These are phyloP conservation scores for Tulasnella sp. DNA, from an alignment of 768 basidiomycete species.

Conservation along the genomic window DNA sequence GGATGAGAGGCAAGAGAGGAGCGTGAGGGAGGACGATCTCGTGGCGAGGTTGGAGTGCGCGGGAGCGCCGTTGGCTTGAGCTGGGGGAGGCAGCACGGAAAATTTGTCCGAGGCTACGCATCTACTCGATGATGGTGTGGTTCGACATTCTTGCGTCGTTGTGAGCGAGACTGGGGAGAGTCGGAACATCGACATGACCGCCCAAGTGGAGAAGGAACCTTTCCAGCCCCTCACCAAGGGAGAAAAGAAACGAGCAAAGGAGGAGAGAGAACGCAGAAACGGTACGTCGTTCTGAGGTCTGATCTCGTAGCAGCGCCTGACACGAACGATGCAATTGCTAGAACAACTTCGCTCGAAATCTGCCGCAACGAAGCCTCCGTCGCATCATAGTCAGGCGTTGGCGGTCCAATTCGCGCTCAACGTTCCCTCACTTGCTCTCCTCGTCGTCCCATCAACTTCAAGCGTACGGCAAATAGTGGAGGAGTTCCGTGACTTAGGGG, in stretches of 20 bases:
- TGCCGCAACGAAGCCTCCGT: background rate
- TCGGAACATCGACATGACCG: slow-evolving; percentile 25
- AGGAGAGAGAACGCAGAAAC: background rate
- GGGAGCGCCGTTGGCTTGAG: background rate
- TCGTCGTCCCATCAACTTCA: slow-evolving; percentile 21
- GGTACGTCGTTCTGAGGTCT: background rate
- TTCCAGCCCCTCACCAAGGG: slow-evolving; percentile 5
- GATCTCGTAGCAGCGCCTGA: background rate
- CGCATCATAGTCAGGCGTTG: background rate
- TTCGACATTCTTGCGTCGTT: slow-evolving; percentile 20
- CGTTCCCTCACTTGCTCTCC: slow-evolving; percentile 23
- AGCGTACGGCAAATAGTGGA: slow-evolving; percentile 13
- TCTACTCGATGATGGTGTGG: background rate
- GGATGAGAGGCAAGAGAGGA: slow-evolving; percentile 5
- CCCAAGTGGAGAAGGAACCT: slow-evolving; percentile 5
- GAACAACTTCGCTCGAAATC: background rate
- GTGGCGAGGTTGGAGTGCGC: slow-evolving; percentile 9
- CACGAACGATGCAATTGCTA: background rate
- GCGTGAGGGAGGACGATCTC: slow-evolving; percentile 6
- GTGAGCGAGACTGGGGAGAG: slow-evolving; percentile 1
- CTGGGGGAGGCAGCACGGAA: background rate
- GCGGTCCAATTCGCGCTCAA: slow-evolving; percentile 18
- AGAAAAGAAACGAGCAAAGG: slow-evolving; percentile 10
- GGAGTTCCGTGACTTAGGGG: slow-evolving; percentile 12
- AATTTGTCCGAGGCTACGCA: background rate